These are phyloP conservation scores for Exophiala sp. DNA, from an alignment of 2,329 filamentous ascomycete species.

Conservation along the genomic window DNA sequence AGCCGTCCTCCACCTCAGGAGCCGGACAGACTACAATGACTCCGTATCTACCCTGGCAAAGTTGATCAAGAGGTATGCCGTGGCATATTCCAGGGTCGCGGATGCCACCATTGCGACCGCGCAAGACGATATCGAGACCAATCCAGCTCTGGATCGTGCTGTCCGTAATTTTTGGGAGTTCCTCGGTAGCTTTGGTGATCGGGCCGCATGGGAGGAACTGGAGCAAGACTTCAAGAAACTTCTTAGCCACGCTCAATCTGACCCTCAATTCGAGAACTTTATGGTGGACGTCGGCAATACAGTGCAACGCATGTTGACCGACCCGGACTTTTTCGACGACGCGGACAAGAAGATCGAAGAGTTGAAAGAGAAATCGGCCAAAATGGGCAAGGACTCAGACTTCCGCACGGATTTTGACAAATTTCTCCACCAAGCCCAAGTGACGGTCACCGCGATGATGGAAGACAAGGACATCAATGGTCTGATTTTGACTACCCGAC, in stretches of 20 bases:
- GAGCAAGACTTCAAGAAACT: slow-evolving; percentile 64
- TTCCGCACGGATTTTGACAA: slow-evolving; percentile 67
- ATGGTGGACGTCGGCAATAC: slow-evolving; percentile 67
- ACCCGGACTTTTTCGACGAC: slow-evolving; percentile 78
- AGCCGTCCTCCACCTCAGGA: slow-evolving; percentile 65
- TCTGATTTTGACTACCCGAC: slow-evolving; percentile 60
- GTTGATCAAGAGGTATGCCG: slow-evolving; percentile 71
- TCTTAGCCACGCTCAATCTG: slow-evolving; percentile 65
- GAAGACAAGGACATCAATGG: slow-evolving; percentile 67
- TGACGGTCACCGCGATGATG: slow-evolving; percentile 62
- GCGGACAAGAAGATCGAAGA: slow-evolving; percentile 60
- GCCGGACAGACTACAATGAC: slow-evolving; percentile 74
- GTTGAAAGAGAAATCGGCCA: slow-evolving; percentile 51
- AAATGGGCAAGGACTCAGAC: slow-evolving; percentile 58
- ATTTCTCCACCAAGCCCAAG: slow-evolving; percentile 62
- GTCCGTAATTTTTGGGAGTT: slow-evolving; percentile 75
- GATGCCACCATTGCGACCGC: slow-evolving; percentile 61
- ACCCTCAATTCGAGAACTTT: slow-evolving; percentile 75
- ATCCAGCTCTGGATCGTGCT: slow-evolving; percentile 67
- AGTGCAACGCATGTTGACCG: slow-evolving; percentile 73
- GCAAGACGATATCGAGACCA: slow-evolving; percentile 65
- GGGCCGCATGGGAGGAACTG: slow-evolving; percentile 67
- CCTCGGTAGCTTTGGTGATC: slow-evolving; percentile 70
- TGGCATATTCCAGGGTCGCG: slow-evolving; percentile 67
- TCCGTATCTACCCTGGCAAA: slow-evolving; percentile 74